Evolutionary conservation across 352 stramenopile genomes (phyloP).

Genomic region (Pythium rishiriense): DNA sequence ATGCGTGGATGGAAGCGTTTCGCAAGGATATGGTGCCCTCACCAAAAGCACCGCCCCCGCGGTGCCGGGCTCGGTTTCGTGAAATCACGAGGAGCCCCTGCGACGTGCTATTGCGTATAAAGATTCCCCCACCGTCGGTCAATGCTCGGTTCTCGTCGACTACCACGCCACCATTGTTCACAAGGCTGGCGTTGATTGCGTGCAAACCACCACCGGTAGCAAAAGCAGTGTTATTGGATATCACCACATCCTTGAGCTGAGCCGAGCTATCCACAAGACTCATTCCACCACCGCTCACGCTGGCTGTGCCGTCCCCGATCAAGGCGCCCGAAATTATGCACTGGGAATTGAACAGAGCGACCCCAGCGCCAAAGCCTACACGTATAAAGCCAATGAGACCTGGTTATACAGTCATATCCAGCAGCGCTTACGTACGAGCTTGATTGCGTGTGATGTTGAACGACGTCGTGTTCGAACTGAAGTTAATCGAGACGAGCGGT

Average conservation of each 20-base stretch:
- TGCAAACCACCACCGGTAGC: slow-evolving; percentile 14
- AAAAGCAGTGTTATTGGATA: slow-evolving; percentile 4
- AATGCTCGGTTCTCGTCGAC: slow-evolving; percentile 8
- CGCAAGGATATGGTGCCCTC: background rate
- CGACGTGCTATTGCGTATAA: background rate
- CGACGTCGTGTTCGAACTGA: background rate
- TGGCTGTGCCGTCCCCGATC: slow-evolving; percentile 6
- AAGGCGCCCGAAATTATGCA: background rate
- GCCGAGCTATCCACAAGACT: background rate
- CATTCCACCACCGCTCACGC: slow-evolving; percentile 6
- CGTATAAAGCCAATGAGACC: no score
- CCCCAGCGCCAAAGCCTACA: slow-evolving; percentile 14
- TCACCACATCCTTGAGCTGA: background rate
- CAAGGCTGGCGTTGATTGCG: background rate
- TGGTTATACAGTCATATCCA: background rate
- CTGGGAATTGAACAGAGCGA: background rate
- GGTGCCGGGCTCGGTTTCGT: background rate
- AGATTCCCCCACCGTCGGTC: slow-evolving; percentile 13
- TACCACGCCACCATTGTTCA: background rate
- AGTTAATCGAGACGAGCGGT: slow-evolving; percentile 16
- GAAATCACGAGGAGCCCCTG: background rate
- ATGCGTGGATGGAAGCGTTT: background rate
- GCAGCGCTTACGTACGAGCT: slow-evolving; percentile 22
- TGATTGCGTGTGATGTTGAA: slow-evolving; percentile 2
- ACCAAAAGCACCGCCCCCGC: slow-evolving; percentile 17